Conservation (phyloP, 83 land plant genomes). For the Thuja plicata region DNA sequence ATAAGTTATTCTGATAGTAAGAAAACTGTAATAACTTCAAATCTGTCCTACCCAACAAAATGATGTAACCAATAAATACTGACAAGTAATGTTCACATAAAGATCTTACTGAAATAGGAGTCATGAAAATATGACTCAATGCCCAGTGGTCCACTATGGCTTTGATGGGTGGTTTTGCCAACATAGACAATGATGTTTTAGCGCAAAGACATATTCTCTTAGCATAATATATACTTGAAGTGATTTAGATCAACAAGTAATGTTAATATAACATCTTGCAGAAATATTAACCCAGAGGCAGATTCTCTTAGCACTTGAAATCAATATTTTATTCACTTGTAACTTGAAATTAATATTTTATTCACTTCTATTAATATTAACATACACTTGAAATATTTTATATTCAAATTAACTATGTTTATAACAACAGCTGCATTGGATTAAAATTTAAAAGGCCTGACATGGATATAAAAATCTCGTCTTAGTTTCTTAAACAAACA, state of each 20-base stretch:
- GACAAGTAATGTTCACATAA: background rate
- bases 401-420: background rate
- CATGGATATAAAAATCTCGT: too few relatives aligned
- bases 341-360: too few relatives aligned
- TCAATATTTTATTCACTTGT: too few relatives aligned
- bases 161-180: too few relatives aligned
- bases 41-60: background rate
- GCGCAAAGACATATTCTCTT: background rate
- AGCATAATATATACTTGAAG: background rate
- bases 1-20: background rate
- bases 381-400: background rate
- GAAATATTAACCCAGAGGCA: background rate
- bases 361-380: too few relatives aligned
- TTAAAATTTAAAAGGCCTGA: background rate
- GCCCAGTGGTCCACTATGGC: too few relatives aligned
- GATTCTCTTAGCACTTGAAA: background rate
- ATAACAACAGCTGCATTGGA: background rate
- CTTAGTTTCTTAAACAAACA: background rate
- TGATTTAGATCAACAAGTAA: background rate
- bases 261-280: background rate
- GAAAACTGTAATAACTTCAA: background rate
- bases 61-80: background rate
- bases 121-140: too few relatives aligned
- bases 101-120: background rate
- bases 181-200: too few relatives aligned